These are phyloP conservation scores for Yamadazyma sp. DNA, from an alignment of 805 yeast species.

Conservation along the genomic window DNA sequence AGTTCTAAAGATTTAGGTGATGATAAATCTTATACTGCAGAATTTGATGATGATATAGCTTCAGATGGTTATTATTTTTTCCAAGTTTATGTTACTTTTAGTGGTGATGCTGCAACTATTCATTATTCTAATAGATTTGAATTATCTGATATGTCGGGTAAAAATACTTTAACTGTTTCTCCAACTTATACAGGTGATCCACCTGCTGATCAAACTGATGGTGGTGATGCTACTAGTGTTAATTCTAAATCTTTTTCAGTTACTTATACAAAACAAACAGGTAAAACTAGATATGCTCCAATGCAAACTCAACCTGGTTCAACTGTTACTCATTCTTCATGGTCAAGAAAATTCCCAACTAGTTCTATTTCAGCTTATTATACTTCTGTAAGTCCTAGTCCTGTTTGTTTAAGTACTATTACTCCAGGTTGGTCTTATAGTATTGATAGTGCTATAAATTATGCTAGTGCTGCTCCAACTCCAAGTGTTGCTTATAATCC, in stretches of 20 bases:
- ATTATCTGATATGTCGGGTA: slow-evolving; percentile 72
- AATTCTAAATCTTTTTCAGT: slow-evolving; percentile 54
- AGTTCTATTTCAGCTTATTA: slow-evolving; percentile 54
- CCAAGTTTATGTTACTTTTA: slow-evolving; percentile 56
- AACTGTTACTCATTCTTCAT: slow-evolving; percentile 58
- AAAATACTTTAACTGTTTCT: slow-evolving; percentile 40
- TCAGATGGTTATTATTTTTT: slow-evolving; percentile 69
- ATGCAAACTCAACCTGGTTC: slow-evolving; percentile 89
- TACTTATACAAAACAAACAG: slow-evolving; percentile 78
- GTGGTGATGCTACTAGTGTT: slow-evolving; percentile 18
- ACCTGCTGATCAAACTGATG: slow-evolving; percentile 30
- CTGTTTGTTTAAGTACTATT: slow-evolving; percentile 55
- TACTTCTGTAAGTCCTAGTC: slow-evolving; percentile 42
- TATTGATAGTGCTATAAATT: slow-evolving; percentile 58
- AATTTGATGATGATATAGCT: slow-evolving; percentile 42
- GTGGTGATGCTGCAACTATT: slow-evolving; percentile 44
- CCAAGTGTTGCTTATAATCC: slow-evolving; percentile 71
- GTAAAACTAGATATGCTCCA: slow-evolving; percentile 78
- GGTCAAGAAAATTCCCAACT: slow-evolving; percentile 66
- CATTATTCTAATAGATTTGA: slow-evolving; percentile 68
- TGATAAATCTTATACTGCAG: slow-evolving; percentile 35
- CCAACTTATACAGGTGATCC: slow-evolving; percentile 39
- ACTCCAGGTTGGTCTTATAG: slow-evolving; percentile 87
- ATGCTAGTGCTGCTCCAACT: slow-evolving; percentile 67
- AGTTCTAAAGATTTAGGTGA: slow-evolving; percentile 2